Conservation (phyloP, 2,329 filamentous ascomycete genomes). For the Fusarium odoratissimum region DNA sequence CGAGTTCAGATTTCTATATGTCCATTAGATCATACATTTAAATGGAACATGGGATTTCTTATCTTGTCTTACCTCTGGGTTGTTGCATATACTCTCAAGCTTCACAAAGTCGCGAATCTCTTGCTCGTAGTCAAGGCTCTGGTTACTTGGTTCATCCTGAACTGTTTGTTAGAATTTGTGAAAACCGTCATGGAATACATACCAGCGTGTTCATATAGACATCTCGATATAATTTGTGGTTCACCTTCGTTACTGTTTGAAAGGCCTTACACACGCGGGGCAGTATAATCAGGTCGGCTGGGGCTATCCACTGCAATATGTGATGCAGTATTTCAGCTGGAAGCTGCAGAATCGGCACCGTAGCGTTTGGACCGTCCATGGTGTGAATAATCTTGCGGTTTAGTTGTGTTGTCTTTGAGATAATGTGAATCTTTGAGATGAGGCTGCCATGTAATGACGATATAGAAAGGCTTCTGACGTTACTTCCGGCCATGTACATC, state of each 20-base stretch:
- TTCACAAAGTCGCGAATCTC: constrained; percentile 58
- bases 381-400: neutral
- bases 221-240: constrained; percentile 69
- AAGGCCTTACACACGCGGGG: constrained; percentile 64
- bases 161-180: neutral
- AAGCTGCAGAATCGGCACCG: constrained; percentile 26
- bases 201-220: constrained; percentile 71
- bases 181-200: constrained; percentile 32
- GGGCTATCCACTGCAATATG: constrained; percentile 67
- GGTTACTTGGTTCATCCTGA: constrained; percentile 50
- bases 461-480: constrained; percentile 22
- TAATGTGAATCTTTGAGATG: neutral
- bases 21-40: neutral
- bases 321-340: constrained; percentile 71
- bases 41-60: neutral
- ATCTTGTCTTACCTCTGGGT: constrained; percentile 34
- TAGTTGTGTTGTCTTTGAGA: neutral
- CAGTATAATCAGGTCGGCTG: constrained; percentile 66
- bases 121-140: constrained; percentile 56
- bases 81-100: constrained; percentile 57
- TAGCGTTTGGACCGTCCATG: constrained; percentile 12
- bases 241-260: constrained; percentile 65
- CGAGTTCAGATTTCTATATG: constrained; percentile 56
- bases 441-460: constrained; percentile 28
- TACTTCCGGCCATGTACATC: neutral